Conservation (phyloP, 148 eudicot genomes). For the Mesembryanthemum crystallinum region DNA sequence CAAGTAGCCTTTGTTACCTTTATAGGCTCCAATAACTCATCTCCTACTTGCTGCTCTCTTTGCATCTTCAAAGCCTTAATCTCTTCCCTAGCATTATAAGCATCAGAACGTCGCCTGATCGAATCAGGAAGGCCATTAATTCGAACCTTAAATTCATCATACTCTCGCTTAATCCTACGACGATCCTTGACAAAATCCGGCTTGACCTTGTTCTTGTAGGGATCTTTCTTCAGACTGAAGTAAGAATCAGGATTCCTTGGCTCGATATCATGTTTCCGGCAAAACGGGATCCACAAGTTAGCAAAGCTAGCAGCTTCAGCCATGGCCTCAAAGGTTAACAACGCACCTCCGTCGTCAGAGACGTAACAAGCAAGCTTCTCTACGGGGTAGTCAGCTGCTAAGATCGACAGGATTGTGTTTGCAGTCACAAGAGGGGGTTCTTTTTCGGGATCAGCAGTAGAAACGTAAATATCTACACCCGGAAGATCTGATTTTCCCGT, state of each 20-base stretch:
- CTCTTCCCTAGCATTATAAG: slow-evolving; percentile 86
- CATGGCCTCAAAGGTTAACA: slow-evolving; percentile 89
- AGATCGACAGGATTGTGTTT: slow-evolving; percentile 82
- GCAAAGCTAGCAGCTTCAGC: slow-evolving; percentile 98
- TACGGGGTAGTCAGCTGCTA: slow-evolving; percentile 83
- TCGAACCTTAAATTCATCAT: slow-evolving; percentile 92
- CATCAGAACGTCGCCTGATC: slow-evolving; percentile 84
- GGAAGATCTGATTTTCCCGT: slow-evolving; percentile 92
- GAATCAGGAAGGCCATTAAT: slow-evolving; percentile 90
- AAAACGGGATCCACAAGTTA: slow-evolving; percentile 90
- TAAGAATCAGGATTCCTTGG: slow-evolving; percentile 90
- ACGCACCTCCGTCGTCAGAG: slow-evolving; percentile 93
- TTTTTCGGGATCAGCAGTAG: slow-evolving; percentile 94
- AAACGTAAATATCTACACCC: slow-evolving; percentile 77
- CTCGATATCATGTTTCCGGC: slow-evolving; percentile 77
- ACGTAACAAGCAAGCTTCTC: slow-evolving; percentile 94
- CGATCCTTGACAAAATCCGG: slow-evolving; percentile 89
- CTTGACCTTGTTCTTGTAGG: slow-evolving; percentile 77
- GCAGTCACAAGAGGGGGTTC: slow-evolving; percentile 93
- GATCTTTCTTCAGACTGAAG: slow-evolving; percentile 72
- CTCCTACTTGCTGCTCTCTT: slow-evolving; percentile 64
- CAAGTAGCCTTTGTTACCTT: slow-evolving; percentile 77
- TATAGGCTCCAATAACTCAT: slow-evolving; percentile 52
- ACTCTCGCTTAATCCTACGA: slow-evolving; percentile 87
- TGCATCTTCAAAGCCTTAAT: slow-evolving; percentile 76